Evolutionary conservation across 306 rosid species (phyloP).

Genomic region (Malus domestica): ASM211411v1 NC_041795.1:36222501-36223000

Average conservation of each 20-base stretch:
- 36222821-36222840: conserved; percentile 37
- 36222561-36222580: conserved; percentile 15
- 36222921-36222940: conserved; percentile 37
- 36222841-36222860: background rate
- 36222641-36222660: background rate
- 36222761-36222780: conserved; percentile 59
- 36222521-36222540: conserved; percentile 83
- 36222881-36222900: background rate
- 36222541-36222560: conserved; percentile 44
- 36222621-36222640: background rate
- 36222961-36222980: conserved; percentile 52
- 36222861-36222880: background rate
- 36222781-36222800: conserved; percentile 97
- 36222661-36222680: background rate
- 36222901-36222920: background rate
- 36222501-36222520: conserved; percentile 76
- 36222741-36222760: conserved; percentile 91
- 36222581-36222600: background rate
- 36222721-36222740: conserved; percentile 91
- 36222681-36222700: conserved; percentile 44
- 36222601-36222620: background rate
- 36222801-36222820: conserved; percentile 89
- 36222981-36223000: conserved; percentile 65
- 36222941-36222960: conserved; percentile 72
- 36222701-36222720: conserved; percentile 68